Evolutionary conservation across 2,329 filamentous ascomycete species (phyloP).

Genomic region (Aspergillus caelatus): DNA sequence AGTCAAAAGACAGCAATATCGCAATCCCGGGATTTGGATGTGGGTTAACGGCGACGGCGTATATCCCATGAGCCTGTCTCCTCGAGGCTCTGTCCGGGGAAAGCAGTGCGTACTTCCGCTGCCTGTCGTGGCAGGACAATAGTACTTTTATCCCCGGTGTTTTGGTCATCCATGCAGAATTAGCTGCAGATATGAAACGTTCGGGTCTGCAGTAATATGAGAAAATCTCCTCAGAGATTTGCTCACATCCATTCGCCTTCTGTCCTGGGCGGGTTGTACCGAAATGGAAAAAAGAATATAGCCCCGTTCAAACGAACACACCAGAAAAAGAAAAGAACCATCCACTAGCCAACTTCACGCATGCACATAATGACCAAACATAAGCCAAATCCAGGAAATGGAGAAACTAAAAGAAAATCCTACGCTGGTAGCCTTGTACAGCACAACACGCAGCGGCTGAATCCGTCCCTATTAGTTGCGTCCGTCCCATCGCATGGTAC

Average conservation of each 20-base stretch:
- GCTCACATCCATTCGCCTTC: background rate
- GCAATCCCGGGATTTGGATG: constrained; percentile 1
- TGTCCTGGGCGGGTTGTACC: background rate
- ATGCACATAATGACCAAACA: background rate
- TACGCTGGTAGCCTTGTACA: background rate
- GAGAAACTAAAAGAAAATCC: background rate
- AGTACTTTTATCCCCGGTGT: background rate
- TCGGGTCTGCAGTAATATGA: background rate
- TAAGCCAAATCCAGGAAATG: background rate
- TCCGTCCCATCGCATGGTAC: background rate
- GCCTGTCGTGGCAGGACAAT: background rate
- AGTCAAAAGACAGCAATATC: background rate
- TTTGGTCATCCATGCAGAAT: background rate
- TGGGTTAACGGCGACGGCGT: background rate
- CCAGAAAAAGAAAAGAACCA: background rate
- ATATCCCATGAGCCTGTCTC: background rate
- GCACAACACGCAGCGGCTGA: background rate
- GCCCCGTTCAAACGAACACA: background rate
- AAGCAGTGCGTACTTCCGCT: background rate
- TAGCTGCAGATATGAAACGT: constrained; percentile 5
- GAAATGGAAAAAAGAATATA: background rate
- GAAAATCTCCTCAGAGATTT: background rate
- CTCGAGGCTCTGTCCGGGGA: constrained; percentile 3
- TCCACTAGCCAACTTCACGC: background rate
- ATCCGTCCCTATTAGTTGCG: background rate